Base-by-base conservation (phyloP, 148 eudicot genomes). In the Chenopodium berlandieri region DNA sequence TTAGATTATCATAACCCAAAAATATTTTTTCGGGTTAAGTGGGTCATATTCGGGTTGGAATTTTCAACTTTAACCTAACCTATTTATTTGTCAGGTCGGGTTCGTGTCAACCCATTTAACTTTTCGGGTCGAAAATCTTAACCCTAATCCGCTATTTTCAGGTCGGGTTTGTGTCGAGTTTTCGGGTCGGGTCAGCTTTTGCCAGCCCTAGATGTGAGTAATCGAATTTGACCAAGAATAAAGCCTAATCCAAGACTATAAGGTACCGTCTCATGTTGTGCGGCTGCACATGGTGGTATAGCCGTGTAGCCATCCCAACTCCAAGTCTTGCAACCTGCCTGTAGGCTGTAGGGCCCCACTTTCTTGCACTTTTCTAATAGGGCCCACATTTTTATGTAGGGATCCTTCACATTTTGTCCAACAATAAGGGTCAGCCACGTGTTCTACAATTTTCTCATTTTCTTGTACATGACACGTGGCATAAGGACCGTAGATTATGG, bases 281-380 rank as follows among this genome's bases (percentile, higher is more conserved):
- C 81, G 75, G 85, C 82, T 83, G 74, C 85, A 83, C 85, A 83
- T 83, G 85, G 52, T 5, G 44, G 44, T 6, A 40, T 40, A 40
- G 44, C 44, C 44, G 40, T 12, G 2, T 6, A 37, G 74, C 48
- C 46, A 72, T 46, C 75, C 75, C 52, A 72, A 44, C 54, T 8
- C 75, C 30, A 72, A 46, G 75, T 8, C 32, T 25, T 25, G 7
- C 1, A 27, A 63, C 14, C 54, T 50, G 54, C 52, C 54, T 50
- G 3, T 11, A 48, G 52, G 13, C 13, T 48, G 52, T 2, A 50
- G 54, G 54, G 80, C 0, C 67, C 73, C 73, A 72, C 75, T 6
- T 40, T 6, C 7, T 40, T 40, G 44, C 44, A 40, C 44, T 40
- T 40, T 40, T 40, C 44, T 40, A 40, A 31, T 23, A 27, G 62